Evolutionary conservation across 2,329 filamentous ascomycete genomes (phyloP), one percentile per base, ranked within the genome.

Genomic region (Colletotrichum lini): DNA sequence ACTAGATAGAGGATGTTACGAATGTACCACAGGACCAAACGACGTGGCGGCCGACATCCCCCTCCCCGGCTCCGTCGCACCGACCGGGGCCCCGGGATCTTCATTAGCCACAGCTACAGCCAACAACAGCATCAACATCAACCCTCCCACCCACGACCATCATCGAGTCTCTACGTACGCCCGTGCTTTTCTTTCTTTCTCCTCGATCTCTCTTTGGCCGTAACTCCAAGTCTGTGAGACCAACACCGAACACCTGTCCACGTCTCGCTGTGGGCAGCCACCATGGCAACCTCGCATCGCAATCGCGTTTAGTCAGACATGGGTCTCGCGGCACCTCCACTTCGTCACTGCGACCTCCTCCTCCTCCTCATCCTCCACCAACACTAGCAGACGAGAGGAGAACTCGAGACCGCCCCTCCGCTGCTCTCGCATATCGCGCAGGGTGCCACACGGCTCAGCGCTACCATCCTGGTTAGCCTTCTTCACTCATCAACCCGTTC

Each of bases 21-120:
- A 15, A 30, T 21, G 53, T 23, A 57, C 21, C 30, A 61, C n/a
- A 47, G 38, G 35, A 18, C n/a, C 57, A 45, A 60, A 60, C 23
- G 23, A 21, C 16, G 61, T 21, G 45, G 35, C 35, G 64, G 40
- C 26, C 42, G 30, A 40, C 35, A 45, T 30, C 12, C n/a, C n/a
- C 35, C 16, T 54, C 38, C 18, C 40, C 52, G 40, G 45, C 63
- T 62, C 58, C 57, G 68, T 65, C 45, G 45, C 18, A 10, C n/a
- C 30, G 58, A 68, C 69, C 52, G 45, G 65, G 59, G 68, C 65
- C 53, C 69, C 45, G 47, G 64, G 45, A 49, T 47, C 65, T 35
- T 38, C 54, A 63, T 50, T 44, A 52, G 21, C 58, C 49, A 67
- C 30, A 47, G 21, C 58, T 47, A 67, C 21, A 40, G 65, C 65